Conservation (phyloP, 352 stramenopile genomes). For the Aphanomyces invadans region DNA sequence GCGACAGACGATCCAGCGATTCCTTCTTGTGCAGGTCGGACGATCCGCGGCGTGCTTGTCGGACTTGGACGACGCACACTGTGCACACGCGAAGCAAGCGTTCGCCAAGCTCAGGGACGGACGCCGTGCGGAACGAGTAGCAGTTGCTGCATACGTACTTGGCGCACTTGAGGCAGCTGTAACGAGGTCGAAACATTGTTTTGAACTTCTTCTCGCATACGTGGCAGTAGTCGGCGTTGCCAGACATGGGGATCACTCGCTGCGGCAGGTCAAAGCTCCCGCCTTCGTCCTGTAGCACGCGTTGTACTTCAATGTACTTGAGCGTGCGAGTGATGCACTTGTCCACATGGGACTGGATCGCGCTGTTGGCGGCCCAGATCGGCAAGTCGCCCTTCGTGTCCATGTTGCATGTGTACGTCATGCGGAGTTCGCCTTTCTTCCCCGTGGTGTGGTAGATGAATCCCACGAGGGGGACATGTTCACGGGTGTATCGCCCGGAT, state of each 20-base stretch:
- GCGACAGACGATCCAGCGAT: conserved; percentile 43
- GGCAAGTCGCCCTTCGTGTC: conserved; percentile 76
- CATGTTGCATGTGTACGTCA: conserved; percentile 85
- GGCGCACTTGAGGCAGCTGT: conserved; percentile 82
- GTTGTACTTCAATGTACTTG: conserved; percentile 81
- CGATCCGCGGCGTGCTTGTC: conserved; percentile 59
- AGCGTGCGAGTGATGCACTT: conserved; percentile 80
- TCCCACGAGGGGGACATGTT: conserved; percentile 72
- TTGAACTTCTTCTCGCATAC: conserved; percentile 74
- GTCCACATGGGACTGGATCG: conserved; percentile 80
- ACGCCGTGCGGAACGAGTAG: conserved; percentile 49
- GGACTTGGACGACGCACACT: conserved; percentile 60
- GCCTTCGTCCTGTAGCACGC: conserved; percentile 40
- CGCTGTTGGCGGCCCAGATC: conserved; percentile 74
- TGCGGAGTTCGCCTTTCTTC: conserved; percentile 58
- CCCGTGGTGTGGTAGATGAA: conserved; percentile 86
- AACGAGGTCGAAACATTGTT: conserved; percentile 46
- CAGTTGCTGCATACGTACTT: conserved; percentile 75
- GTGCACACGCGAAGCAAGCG: conserved; percentile 73
- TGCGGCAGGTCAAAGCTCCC: conserved; percentile 63
- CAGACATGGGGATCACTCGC: conserved; percentile 18
- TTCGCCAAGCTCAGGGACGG: conserved; percentile 63
- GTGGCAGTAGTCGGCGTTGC: conserved; percentile 57
- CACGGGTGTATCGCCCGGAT: conserved; percentile 51
- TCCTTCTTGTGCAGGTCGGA: conserved; percentile 51